A percentile compares a stretch with the other conserved stretches of the same genome.
Evolutionary conservation across 2,329 filamentous ascomycete species (phyloP).

Genomic region (Aureobasidium pullulans): DNA sequence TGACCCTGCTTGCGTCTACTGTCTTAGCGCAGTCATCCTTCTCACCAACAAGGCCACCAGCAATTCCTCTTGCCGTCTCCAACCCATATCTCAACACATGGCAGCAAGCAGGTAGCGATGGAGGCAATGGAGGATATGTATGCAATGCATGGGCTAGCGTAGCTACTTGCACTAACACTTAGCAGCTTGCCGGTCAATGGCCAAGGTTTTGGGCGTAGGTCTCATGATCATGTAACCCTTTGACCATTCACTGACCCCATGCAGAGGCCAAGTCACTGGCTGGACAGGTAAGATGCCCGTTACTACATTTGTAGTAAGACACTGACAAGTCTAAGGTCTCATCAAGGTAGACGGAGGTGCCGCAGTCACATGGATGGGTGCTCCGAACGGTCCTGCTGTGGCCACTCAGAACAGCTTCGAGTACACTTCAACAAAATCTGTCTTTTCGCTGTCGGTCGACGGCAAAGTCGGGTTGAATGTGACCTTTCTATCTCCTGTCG

Average conservation of each 20-base stretch:
- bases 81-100: slow-evolving; percentile 69
- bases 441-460: slow-evolving; percentile 59
- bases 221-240: too few species aligned
- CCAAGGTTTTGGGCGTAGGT: slow-evolving; percentile 60
- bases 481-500: slow-evolving; percentile 65
- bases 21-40: slow-evolving; percentile 45
- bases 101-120: slow-evolving; percentile 53
- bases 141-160: neutral
- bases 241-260: neutral
- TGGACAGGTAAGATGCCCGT: slow-evolving; percentile 17
- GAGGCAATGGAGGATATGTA: slow-evolving; percentile 54
- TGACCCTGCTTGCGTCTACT: neutral
- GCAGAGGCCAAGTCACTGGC: slow-evolving; percentile 14
- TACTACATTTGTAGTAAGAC: too few species aligned
- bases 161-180: neutral
- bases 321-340: slow-evolving; percentile 38
- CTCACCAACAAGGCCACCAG: slow-evolving; percentile 53
- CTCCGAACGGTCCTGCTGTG: slow-evolving; percentile 37
- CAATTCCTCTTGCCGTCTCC: slow-evolving; percentile 64
- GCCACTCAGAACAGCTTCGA: slow-evolving; percentile 57
- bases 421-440: slow-evolving; percentile 66
- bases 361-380: slow-evolving; percentile 62
- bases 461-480: slow-evolving; percentile 57
- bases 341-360: slow-evolving; percentile 57
- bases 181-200: slow-evolving; percentile 57